Conservation (phyloP, 2,329 filamentous ascomycete genomes). For the Aspergillus eucalypticola region DNA sequence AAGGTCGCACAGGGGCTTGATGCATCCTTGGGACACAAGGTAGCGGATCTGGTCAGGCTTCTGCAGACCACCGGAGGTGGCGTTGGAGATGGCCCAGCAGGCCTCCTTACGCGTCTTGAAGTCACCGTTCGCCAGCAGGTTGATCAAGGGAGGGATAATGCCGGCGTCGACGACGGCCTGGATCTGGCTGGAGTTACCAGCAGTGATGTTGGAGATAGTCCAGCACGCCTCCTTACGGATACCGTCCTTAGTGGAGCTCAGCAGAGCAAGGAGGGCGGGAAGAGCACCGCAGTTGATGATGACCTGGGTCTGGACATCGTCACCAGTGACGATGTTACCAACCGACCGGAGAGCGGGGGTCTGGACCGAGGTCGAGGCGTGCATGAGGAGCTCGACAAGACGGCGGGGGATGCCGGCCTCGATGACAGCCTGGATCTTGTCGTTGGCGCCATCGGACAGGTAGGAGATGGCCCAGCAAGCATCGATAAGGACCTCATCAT, state of each 20-base stretch:
- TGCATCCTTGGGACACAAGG: conserved; percentile 88
- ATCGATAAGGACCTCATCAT: conserved; percentile 97
- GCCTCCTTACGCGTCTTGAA: conserved; percentile 99
- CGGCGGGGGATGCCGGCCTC: conserved; percentile 96
- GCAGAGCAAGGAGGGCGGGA: conserved; percentile 84
- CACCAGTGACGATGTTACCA: conserved; percentile 97
- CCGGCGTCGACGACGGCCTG: conserved; percentile 95
- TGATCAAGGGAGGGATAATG: conserved; percentile 94
- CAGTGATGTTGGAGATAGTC: conserved; percentile 99
- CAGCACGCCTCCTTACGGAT: conserved; percentile 99
- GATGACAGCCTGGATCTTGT: conserved; percentile 99
- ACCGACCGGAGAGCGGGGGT: conserved; percentile 95
- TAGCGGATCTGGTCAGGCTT: conserved; percentile 99
- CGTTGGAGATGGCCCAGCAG: conserved; percentile 99
- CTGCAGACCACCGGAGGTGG: conserved; percentile 93
- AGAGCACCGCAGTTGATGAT: conserved; percentile 98
- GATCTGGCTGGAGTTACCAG: conserved; percentile 96
- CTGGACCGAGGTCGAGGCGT: conserved; percentile 96
- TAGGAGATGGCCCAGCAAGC: conserved; percentile 99
- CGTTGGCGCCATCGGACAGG: conserved; percentile 94
- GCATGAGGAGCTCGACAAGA: conserved; percentile 95
- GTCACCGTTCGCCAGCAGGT: conserved; percentile 93
- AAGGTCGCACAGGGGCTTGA: conserved; percentile 94
- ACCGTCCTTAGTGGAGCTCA: conserved; percentile 97
- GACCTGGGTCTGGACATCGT: conserved; percentile 97